Conservation (phyloP, 2,329 filamentous ascomycete species). For the Xylariales sp. region DNA sequence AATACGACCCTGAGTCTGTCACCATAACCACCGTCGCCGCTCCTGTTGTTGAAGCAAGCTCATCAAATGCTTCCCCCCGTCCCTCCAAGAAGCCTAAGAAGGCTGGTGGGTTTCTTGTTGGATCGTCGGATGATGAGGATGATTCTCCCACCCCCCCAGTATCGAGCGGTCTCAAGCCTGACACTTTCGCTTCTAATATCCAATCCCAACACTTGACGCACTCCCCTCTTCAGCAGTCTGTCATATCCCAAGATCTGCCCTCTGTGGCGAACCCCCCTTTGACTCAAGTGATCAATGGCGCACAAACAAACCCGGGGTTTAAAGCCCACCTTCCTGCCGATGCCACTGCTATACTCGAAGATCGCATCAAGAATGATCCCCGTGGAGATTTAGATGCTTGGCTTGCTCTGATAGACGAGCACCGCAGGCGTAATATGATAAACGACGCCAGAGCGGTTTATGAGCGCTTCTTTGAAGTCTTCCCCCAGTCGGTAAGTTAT, state of each 20-base stretch:
- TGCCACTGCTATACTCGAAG: slow-evolving; percentile 76
- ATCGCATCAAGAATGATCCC: slow-evolving; percentile 86
- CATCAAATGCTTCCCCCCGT: slow-evolving; percentile 26
- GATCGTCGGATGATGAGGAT: slow-evolving; percentile 57
- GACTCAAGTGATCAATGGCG: slow-evolving; percentile 11
- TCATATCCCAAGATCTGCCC: slow-evolving; percentile 13
- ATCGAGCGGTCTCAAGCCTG: slow-evolving; percentile 15
- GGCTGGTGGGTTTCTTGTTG: slow-evolving; percentile 56
- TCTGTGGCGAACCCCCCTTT: no score
- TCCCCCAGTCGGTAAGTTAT: slow-evolving; percentile 86
- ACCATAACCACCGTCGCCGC: slow-evolving; percentile 26
- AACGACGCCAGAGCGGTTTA: slow-evolving; percentile 78
- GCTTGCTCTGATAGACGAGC: slow-evolving; percentile 80
- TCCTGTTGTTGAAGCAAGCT: slow-evolving; percentile 8
- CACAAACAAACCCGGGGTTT: background rate
- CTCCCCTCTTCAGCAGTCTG: slow-evolving; percentile 19
- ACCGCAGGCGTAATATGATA: slow-evolving; percentile 75
- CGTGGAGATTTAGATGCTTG: slow-evolving; percentile 91
- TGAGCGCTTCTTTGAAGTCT: slow-evolving; percentile 80
- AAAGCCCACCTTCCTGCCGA: slow-evolving; percentile 51
- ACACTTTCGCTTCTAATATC: slow-evolving; percentile 1
- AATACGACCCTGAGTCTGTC: slow-evolving; percentile 56
- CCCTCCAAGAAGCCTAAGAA: slow-evolving; percentile 54
- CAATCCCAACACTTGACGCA: slow-evolving; percentile 14
- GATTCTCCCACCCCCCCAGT: slow-evolving; percentile 17